Percentiles rank a stretch among this genome's conserved stretches.
These are phyloP conservation scores for Omphalea diandra DNA, from an alignment of 441 rosid species.

Conservation along the genomic window DNA sequence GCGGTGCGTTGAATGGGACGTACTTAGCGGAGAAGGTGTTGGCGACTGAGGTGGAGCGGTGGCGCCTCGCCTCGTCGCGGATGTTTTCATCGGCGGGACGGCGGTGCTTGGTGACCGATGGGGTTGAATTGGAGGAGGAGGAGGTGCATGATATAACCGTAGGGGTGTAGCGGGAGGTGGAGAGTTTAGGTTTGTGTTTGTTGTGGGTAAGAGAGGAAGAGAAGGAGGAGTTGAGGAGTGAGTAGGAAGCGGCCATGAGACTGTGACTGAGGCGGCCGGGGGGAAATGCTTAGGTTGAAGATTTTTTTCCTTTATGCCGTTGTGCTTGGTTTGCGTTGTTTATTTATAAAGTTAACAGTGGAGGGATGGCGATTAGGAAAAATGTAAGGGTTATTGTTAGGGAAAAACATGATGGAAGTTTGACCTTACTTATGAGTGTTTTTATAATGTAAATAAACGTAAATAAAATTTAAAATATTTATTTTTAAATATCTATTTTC, in stretches of 20 bases:
- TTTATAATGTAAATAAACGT: too few species aligned
- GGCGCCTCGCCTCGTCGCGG: conserved; percentile 60
- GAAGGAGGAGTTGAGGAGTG: conserved; percentile 35
- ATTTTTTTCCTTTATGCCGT: not conserved
- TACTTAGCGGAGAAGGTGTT: conserved; percentile 51
- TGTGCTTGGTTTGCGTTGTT: not conserved
- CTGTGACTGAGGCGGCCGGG: conserved; percentile 8
- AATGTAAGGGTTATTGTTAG: too few species aligned
- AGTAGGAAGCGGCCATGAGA: conserved; percentile 37
- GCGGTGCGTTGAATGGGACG: conserved; percentile 49
- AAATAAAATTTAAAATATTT: too few species aligned
- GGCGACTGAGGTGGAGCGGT: conserved; percentile 14
- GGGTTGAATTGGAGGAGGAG: conserved; percentile 23
- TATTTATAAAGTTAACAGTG: too few species aligned
- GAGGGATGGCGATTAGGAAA: too few species aligned
- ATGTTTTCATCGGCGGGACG: conserved; percentile 36
- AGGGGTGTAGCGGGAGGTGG: conserved; percentile 17
- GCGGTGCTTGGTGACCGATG: conserved; percentile 24
- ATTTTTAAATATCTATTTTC: too few species aligned
- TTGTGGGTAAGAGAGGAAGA: conserved; percentile 23
- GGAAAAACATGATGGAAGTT: too few species aligned
- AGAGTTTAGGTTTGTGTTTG: conserved; percentile 23
- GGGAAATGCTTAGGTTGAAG: too few species aligned
- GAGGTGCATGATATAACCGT: conserved; percentile 38
- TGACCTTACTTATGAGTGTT: too few species aligned